Base-by-base conservation (phyloP, 2,329 filamentous ascomycete species). In the Zymoseptoria ardabiliae region DNA sequence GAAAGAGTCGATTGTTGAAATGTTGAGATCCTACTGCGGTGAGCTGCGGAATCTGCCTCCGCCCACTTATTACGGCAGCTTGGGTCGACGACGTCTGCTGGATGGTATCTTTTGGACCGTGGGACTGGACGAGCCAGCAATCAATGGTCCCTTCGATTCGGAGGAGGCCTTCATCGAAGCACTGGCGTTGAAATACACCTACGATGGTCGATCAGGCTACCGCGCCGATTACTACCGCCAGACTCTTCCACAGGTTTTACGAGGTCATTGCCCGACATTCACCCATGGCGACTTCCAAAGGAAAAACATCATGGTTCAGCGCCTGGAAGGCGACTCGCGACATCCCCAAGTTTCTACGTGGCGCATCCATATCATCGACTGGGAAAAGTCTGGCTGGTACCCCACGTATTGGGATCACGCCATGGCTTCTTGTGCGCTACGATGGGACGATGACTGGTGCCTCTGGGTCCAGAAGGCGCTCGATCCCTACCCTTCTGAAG, bases 341-440 rank as follows among this genome's bases (percentile, higher is more conserved):
- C 1, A 30, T n/a, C 10, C 19, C 7, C 19, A 50, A 4, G 4
- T 20, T 35, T 10, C 28, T 17, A 2, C 50, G 50, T 56, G 54
- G 54, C 41, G 23, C 17, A 20, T 56, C 25, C 48, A 35, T 9
- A 57, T 57, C 30, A 8, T 57, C 35, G 50, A 57, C 25, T 57
- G 55, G 49, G 25, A 53, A 52, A 35, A 22, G 19, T 28, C 55
- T 19, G 55, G 55, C 17, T 57, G 55, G 55, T 57, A 53, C 21
- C 55, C 55, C 30, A 53, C 21, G n/a, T 57, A 53, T 25, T 57
- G 55, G 55, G 55, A 57, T 21, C 53, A 57, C n/a, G 17, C 55
- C 17, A 8, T 22, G 48, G 49, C 55, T n/a, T 17, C 23, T 19
- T 53, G 55, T 21, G 50, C 49, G 49, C 11, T 50, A 20, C 19